Conservation (phyloP, 2,329 filamentous ascomycete genomes). For the Claviceps cyperi region DNA sequence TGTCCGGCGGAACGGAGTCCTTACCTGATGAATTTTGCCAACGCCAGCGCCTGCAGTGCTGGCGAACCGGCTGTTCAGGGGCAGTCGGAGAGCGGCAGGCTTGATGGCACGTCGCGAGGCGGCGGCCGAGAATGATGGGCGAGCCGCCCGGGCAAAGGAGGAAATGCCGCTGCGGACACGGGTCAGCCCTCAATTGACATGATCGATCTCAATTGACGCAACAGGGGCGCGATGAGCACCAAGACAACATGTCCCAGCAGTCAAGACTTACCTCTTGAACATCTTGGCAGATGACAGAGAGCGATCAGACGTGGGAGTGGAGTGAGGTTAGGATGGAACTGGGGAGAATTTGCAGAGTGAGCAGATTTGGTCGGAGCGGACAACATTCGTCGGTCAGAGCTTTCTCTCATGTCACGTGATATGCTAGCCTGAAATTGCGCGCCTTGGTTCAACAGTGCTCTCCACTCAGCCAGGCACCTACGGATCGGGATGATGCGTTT, state of each 20-base stretch:
- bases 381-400: conserved; percentile 29
- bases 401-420: conserved; percentile 26
- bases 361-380: conserved; percentile 31
- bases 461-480: not conserved
- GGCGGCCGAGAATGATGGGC: conserved; percentile 44
- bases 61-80: conserved; percentile 43
- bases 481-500: not conserved
- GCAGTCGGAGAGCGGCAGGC: conserved; percentile 40
- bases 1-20: conserved; percentile 11
- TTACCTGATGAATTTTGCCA: conserved; percentile 57
- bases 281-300: conserved; percentile 60
- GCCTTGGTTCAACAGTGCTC: conserved; percentile 1
- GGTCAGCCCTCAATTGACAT: conserved; percentile 32
- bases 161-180: conserved; percentile 45
- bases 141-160: conserved; percentile 47
- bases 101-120: conserved; percentile 42
- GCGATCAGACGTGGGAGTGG: conserved; percentile 45
- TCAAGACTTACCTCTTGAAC: conserved; percentile 61
- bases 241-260: conserved; percentile 13
- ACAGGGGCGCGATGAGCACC: conserved; percentile 10
- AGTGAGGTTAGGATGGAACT: conserved; percentile 37
- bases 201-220: conserved; percentile 36
- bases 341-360: conserved; percentile 35
- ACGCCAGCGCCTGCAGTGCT: conserved; percentile 43
- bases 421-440: conserved; percentile 15